Base-by-base conservation (phyloP, 2,329 filamentous ascomycete species). In the Cladophialophora immunda region DNA sequence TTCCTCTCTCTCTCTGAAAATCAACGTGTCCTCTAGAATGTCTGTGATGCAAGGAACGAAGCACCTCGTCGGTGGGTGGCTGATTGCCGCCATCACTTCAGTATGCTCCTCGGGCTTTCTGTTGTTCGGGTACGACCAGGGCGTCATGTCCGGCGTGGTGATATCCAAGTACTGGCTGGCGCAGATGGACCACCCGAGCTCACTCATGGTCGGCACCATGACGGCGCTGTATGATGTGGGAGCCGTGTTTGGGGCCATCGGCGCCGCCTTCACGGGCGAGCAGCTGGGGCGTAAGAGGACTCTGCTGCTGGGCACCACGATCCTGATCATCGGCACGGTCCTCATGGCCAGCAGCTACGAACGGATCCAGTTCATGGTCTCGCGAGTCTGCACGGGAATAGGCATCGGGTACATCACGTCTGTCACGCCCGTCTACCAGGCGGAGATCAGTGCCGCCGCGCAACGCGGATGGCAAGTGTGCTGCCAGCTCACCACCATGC, bases 61-160 rank as follows among this genome's bases (percentile, higher is more conserved):
- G 13, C 58, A 27, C 13, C 53, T 64, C 17, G 19, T 27, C 7
- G 61, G 61, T 19, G 47, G 54, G 41, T 30, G 38, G 53, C 41
- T 64, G 25, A 52, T 64, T 17, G 53, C 36, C 27, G 63, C 64
- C 4, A 59, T 64, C 55, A 68, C 67, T 19, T 54, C 61, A 13
- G 58, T 59, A 45, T 68, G 57, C 50, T 65, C 62, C 13, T 58
- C 69, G 13, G 70, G 68, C 11, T 72, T 67, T 29, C 53, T 71
- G 15, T 57, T 70, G 29, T 69, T 70, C n/a, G 66, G 68, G 6
- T 68, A 68, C 56, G 68, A 70, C 52, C 64, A 75, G 81, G 69
- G 91, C 75, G 89, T 92, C 15, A 93, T 92, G 84, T 90, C 89
- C 55, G 89, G 89, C 63, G 87, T 94, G 70, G 81, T 94, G 64